Conservation (phyloP, 1,284 basidiomycete genomes). For the Sporisorium graminicola region DNA sequence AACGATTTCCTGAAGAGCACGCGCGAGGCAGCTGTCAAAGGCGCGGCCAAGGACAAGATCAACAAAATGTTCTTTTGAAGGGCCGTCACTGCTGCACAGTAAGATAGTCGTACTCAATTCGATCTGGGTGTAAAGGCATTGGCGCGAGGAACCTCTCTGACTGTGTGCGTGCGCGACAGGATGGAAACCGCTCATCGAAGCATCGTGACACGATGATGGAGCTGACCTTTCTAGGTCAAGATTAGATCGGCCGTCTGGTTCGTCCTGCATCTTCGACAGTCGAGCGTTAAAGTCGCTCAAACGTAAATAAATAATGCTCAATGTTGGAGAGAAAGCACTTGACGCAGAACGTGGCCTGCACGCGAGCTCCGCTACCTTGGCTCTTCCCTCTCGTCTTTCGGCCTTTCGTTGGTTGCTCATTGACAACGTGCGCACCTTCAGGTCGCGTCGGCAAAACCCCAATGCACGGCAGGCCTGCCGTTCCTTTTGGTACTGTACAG, state of each 20-base stretch:
- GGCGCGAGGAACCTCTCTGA: neutral
- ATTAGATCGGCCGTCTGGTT: neutral
- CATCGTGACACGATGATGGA: neutral
- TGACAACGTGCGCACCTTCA: too few species aligned
- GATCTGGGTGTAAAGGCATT: neutral
- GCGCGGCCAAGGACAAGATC: conserved; percentile 58
- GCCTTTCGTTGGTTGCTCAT: neutral
- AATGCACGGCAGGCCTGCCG: neutral
- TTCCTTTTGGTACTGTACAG: neutral
- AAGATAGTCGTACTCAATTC: neutral
- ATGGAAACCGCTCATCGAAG: neutral
- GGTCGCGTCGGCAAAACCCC: too few species aligned
- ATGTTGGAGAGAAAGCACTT: too few species aligned
- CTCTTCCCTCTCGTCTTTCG: too few species aligned
- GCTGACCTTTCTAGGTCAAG: neutral
- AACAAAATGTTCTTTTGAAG: conserved; percentile 47
- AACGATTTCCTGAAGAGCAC: conserved; percentile 61
- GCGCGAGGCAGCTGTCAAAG: conserved; percentile 58
- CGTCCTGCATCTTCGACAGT: too few species aligned
- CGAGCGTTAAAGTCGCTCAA: too few species aligned
- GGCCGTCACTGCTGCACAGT: neutral
- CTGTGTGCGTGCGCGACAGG: neutral
- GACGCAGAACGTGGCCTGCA: too few species aligned
- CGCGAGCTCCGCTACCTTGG: neutral
- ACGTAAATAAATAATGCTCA: too few species aligned